Base-by-base conservation (phyloP, 164 flowering plant species). In the Cinnamomum micranthum region DNA sequence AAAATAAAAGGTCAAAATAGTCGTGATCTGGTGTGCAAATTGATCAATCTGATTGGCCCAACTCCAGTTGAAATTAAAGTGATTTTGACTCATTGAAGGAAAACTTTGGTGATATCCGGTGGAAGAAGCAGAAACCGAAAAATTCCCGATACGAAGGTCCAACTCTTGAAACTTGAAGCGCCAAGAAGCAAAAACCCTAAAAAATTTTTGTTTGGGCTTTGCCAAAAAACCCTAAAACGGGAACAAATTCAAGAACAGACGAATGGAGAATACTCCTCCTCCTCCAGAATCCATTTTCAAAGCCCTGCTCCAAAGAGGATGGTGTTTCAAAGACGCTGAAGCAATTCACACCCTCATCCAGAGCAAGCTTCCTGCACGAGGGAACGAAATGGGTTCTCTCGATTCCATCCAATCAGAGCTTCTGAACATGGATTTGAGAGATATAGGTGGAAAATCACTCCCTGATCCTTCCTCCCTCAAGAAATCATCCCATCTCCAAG, bases 391-490 rank as follows among this genome's bases (percentile, higher is more conserved):
- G 13, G 41, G 35, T 77, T 64, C 80, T 52, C 81, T 82, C 15
- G 82, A 82, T 71, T 77, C 86, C 4, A 50, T 90, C 15, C 94
- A 93, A 78, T 82, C 88, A 6, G 94, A 92, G 82, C 88, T 95
- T 22, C 73, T 84, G 12, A 88, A 95, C 82, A 79, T 80, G 84
- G 99, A 93, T 80, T 83, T 93, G 72, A 84, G 84, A 75, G 80
- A 84, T 28, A 77, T 93, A 73, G 97, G 97, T 14, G 95, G 80
- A 50, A 91, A 81, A 76, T 92, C 91, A 60, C 80, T 95, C 75
- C 94, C 97, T 22, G 91, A 91, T 63, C 71, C 84, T 64, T 70
- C 85, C 66, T 50, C 73, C 63, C 73, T 87, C 17, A 86, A 88
- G 67, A 88, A 83, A 58, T 71, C 84, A 13, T 80, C 92, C 50